Evolutionary conservation across 108 stramenopile genomes (phyloP).

Genomic region (Cyclotella atomus): DNA sequence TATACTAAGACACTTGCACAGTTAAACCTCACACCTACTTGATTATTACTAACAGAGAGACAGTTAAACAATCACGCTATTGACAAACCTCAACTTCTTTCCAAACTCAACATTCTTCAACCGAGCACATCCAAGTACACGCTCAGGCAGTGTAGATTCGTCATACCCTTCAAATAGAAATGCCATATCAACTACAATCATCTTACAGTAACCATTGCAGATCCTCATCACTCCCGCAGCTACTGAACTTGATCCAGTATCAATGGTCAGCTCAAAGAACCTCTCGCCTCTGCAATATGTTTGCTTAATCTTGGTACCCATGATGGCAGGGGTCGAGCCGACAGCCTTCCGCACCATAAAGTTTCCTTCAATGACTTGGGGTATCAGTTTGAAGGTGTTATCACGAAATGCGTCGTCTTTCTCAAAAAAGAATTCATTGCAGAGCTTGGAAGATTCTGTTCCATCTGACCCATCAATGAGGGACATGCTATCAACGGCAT

Average conservation of each 20-base stretch:
- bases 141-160: constrained; percentile 87
- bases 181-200: constrained; percentile 92
- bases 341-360: constrained; percentile 92
- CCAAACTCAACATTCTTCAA: constrained; percentile 77
- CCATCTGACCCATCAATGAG: constrained; percentile 78
- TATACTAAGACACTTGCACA: not conserved
- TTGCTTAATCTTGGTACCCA: constrained; percentile 94
- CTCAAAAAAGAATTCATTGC: constrained; percentile 81
- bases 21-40: not conserved
- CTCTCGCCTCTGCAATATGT: constrained; percentile 72
- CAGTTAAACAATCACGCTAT: constrained; percentile 2
- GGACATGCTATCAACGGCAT: constrained; percentile 82
- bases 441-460: constrained; percentile 72
- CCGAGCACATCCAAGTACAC: constrained; percentile 76
- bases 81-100: constrained; percentile 49
- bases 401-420: constrained; percentile 77
- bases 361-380: constrained; percentile 92
- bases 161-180: constrained; percentile 89
- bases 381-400: constrained; percentile 93
- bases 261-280: constrained; percentile 91
- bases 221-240: constrained; percentile 86
- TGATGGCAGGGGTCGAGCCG: constrained; percentile 90
- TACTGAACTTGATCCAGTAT: constrained; percentile 81
- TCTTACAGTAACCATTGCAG: constrained; percentile 86
- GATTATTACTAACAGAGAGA: not conserved